A percentile compares a stretch with the other conserved stretches of the same genome.
These are phyloP conservation scores for Rhodotorula kratochvilovae DNA, from an alignment of 768 basidiomycete genomes.

Conservation along the genomic window DNA sequence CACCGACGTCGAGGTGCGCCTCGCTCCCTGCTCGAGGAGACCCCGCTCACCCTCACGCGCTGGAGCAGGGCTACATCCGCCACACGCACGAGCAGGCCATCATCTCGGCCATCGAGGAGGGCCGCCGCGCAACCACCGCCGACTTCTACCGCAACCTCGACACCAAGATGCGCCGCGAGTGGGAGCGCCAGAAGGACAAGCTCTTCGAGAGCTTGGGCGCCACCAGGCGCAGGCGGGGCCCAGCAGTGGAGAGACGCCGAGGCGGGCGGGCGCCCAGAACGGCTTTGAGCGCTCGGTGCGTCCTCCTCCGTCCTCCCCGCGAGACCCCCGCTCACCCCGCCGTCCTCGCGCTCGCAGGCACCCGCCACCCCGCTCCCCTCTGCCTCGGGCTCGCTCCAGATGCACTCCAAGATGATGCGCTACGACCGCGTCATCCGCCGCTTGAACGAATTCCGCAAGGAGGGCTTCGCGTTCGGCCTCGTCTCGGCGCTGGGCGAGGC, in stretches of 20 bases:
- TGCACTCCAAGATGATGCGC: conserved; percentile 90
- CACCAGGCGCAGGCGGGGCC: conserved; percentile 22
- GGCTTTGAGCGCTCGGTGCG: conserved; percentile 17
- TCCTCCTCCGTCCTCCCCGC: neutral
- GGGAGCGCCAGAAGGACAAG: conserved; percentile 84
- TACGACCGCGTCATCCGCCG: conserved; percentile 79
- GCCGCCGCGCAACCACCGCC: conserved; percentile 73
- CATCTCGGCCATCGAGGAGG: conserved; percentile 88
- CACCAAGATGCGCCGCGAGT: conserved; percentile 68
- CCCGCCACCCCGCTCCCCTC: neutral
- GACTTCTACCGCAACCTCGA: conserved; percentile 78
- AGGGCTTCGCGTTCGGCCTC: conserved; percentile 36
- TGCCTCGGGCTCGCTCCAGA: conserved; percentile 32
- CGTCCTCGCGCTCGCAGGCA: neutral
- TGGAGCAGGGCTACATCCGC: conserved; percentile 67
- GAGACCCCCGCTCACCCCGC: neutral
- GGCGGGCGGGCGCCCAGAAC: conserved; percentile 7
- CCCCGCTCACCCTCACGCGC: neutral
- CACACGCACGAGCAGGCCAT: conserved; percentile 92
- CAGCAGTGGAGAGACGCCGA: conserved; percentile 8
- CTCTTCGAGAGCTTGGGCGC: conserved; percentile 80
- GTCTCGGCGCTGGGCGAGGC: conserved; percentile 53
- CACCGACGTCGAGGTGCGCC: conserved; percentile 66
- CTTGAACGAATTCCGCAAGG: conserved; percentile 66
- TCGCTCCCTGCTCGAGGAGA: neutral